Evolutionary conservation across 2,329 filamentous ascomycete genomes (phyloP).

Genomic region (Fusarium siculi): DNA sequence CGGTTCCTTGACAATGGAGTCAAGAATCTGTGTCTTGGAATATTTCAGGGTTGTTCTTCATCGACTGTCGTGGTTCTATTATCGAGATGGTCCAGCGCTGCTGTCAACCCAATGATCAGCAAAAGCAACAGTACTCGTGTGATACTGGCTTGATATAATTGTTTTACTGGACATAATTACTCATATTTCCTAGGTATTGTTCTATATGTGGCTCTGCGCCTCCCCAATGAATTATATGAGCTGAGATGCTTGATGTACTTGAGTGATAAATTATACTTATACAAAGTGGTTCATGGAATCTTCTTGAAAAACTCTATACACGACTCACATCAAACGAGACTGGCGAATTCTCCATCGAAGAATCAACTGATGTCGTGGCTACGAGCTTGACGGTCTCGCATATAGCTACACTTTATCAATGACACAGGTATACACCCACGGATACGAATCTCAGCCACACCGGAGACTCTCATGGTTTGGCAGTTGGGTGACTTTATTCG

Average conservation of each 20-base stretch:
- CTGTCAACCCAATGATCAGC: not conserved
- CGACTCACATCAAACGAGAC: not conserved
- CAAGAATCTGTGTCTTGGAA: too few species aligned
- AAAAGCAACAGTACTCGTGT: not conserved
- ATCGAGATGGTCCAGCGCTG: not conserved
- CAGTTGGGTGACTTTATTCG: not conserved
- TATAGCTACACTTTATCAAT: not conserved
- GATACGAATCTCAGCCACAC: not conserved
- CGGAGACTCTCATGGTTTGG: not conserved
- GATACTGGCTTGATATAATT: not conserved
- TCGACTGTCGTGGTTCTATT: not conserved
- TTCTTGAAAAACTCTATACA: not conserved
- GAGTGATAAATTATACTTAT: not conserved
- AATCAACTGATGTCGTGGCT: not conserved
- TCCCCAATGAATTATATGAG: not conserved
- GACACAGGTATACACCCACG: not conserved
- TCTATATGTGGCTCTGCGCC: not conserved
- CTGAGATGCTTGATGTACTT: not conserved
- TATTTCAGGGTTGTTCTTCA: not conserved
- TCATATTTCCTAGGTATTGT: not conserved
- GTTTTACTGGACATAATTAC: not conserved
- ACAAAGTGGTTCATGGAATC: not conserved
- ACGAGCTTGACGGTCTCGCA: not conserved
- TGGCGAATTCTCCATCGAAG: not conserved
- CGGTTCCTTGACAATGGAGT: not conserved